Evolutionary conservation across 2,329 filamentous ascomycete species (phyloP).

Genomic region (Fusarium verticillioides): DNA sequence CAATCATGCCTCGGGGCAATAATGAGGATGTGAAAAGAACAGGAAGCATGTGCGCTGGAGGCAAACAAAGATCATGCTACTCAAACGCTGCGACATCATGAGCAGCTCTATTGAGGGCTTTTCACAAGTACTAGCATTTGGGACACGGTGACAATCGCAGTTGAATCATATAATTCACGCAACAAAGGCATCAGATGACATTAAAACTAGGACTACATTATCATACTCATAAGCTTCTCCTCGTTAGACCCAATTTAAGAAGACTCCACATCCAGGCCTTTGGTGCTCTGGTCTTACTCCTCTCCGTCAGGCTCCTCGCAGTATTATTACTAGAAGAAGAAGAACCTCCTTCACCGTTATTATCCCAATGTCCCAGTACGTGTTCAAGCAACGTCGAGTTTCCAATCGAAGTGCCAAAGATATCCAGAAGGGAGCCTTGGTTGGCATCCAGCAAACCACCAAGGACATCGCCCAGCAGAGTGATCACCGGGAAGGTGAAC

Average conservation of each 20-base stretch:
- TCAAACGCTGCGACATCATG: background rate
- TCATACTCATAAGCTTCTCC: slow-evolving; percentile 1
- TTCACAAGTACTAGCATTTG: background rate
- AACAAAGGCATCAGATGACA: background rate
- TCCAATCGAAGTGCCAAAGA: slow-evolving; percentile 52
- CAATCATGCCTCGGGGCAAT: fast-evolving
- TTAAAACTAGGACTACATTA: background rate
- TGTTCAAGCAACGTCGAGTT: slow-evolving; percentile 55
- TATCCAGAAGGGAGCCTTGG: slow-evolving; percentile 46
- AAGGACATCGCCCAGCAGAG: slow-evolving; percentile 52
- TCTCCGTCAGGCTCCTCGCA: background rate
- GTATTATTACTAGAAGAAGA: background rate
- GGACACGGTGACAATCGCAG: no score
- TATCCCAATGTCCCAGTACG: slow-evolving; percentile 51
- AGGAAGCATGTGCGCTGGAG: fast-evolving
- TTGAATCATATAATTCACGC: fast-evolving
- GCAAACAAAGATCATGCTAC: no score
- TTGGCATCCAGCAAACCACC: slow-evolving; percentile 49
- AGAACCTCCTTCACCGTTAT: background rate
- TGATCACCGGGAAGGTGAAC: slow-evolving; percentile 52
- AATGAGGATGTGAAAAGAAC: fast-evolving
- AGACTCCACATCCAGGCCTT: slow-evolving; percentile 26
- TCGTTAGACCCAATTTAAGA: slow-evolving; percentile 19
- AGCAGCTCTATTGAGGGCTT: background rate
- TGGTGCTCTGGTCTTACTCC: background rate